Conservation (phyloP, 441 rosid species). For the Populus hybrid region DNA sequence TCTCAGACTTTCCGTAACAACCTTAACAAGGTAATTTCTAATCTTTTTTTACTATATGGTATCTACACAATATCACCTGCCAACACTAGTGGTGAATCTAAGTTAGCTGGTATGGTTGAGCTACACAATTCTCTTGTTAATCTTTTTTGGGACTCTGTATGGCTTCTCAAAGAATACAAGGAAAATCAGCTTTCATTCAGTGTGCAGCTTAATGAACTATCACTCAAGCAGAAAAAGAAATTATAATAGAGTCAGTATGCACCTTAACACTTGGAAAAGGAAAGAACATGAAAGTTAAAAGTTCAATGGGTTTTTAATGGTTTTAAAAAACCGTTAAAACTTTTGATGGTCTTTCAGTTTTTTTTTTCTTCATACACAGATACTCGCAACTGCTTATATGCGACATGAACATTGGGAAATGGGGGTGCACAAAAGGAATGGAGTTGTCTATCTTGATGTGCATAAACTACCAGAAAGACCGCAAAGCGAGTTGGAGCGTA, state of each 20-base stretch:
- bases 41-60: neutral
- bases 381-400: constrained; percentile 81
- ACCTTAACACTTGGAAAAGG: neutral
- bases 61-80: neutral
- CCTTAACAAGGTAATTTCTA: constrained; percentile 77
- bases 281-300: neutral
- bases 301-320: neutral
- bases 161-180: neutral
- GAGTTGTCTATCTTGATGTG: constrained; percentile 86
- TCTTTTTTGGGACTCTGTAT: neutral
- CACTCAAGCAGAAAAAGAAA: neutral
- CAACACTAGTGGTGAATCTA: neutral
- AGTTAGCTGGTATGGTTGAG: constrained; percentile 2
- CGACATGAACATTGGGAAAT: constrained; percentile 94
- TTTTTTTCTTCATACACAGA: constrained; percentile 41
- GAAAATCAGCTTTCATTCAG: neutral
- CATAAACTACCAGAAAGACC: constrained; percentile 93
- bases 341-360: neutral
- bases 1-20: constrained; percentile 87
- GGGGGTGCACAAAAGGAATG: constrained; percentile 98
- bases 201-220: neutral
- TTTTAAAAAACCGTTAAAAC: neutral
- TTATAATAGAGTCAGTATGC: neutral
- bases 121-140: neutral
- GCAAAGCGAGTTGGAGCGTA: constrained; percentile 76